Evolutionary conservation across 2,329 filamentous ascomycete species (phyloP).

Genomic region (Pyrenophora tritici-repentis): DNA sequence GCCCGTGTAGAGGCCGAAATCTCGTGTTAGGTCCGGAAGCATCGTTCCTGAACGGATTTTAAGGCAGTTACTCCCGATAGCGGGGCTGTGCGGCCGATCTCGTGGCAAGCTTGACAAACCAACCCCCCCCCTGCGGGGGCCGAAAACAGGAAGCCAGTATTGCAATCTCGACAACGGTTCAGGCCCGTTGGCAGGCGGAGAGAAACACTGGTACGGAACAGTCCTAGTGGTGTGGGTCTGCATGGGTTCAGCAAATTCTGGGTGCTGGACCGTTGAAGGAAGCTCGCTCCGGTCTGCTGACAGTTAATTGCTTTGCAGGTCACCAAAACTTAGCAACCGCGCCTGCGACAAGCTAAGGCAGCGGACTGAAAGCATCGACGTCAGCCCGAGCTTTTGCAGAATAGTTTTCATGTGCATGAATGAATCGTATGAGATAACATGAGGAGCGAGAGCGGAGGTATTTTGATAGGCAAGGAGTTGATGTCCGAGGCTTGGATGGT

Average conservation of each 20-base stretch:
- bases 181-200: background rate
- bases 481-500: background rate
- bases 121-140: background rate
- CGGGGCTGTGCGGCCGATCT: slow-evolving; percentile 6
- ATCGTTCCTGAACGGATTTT: background rate
- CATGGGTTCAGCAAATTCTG: background rate
- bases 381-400: background rate
- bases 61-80: background rate
- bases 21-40: background rate
- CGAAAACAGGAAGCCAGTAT: background rate
- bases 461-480: background rate
- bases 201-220: background rate
- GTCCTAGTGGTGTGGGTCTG: background rate
- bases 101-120: slow-evolving; percentile 1
- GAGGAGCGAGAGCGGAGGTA: slow-evolving; percentile 4
- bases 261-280: slow-evolving; percentile 1
- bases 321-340: background rate
- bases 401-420: background rate
- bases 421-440: background rate
- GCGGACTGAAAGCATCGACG: slow-evolving; percentile 1
- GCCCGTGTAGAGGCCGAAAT: background rate
- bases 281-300: slow-evolving; percentile 2
- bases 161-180: background rate
- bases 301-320: slow-evolving; percentile 2
- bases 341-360: background rate